Base-by-base conservation (phyloP, 768 basidiomycete species). In the Clavaria fumosa region DNA sequence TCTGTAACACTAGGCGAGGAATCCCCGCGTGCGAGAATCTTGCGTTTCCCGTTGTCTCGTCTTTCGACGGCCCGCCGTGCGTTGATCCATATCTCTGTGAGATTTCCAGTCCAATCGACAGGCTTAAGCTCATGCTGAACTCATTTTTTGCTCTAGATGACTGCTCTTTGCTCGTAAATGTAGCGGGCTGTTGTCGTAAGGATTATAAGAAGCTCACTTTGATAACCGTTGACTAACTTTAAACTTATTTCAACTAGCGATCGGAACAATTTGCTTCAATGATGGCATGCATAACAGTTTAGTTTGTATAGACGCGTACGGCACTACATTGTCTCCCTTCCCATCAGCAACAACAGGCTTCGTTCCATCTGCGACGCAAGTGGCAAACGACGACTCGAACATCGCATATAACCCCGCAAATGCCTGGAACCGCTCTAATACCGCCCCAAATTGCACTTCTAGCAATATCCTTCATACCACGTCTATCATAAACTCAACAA, bases 241-340 rank as follows among this genome's bases (percentile, higher is more conserved):
- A 17, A n/a, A n/a, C 34, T 30, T 21, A 4, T 31, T 22, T n/a
- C n/a, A n/a, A n/a, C n/a, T n/a, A 42, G 41, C 41, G 6, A 42
- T 42, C 21, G 41, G 36, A 20, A 37, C 36, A n/a, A 26, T 37
- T 18, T 37, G 36, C 36, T 26, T 37, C 24, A 37, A 42, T 31
- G 31, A 46, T 18, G 40, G 35, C 10, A 19, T 21, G 11, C 23
- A 39, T 17, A 15, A 14, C 3, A 22, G 9, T 10, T 33, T 48
- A 5, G 12, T 39, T n/a, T 49, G 48, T 18, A 40, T 49, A 22
- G 30, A 49, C 32, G 48, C 39, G 14, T 39, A 40, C 34, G 48
- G 48, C 28, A 41, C 38, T 31, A 50, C 49, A 4, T 19, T 36
- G 12, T 20, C 45, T 6, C 23, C 49, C 1, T 31, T 42, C 26